These are phyloP conservation scores for Fusarium staphyleae DNA, from an alignment of 2,329 filamentous ascomycete species.

Conservation along the genomic window DNA sequence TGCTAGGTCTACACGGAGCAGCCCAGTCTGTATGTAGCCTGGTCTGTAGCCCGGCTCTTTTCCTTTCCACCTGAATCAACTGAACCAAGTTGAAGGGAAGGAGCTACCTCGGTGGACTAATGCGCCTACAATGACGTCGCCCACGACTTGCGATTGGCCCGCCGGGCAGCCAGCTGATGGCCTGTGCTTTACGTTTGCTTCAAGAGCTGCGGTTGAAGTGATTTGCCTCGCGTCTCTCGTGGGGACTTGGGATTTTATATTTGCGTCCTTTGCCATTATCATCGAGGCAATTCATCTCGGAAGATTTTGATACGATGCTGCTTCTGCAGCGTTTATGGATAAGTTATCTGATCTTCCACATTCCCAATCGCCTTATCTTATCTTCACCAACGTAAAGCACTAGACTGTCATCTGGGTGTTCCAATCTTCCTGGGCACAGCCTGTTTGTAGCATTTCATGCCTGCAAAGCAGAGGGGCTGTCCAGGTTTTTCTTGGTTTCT, in stretches of 20 bases:
- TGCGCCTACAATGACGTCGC: slow-evolving; percentile 28
- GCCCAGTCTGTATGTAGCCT: too few relatives aligned
- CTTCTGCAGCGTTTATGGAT: too few relatives aligned
- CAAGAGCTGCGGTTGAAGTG: too few relatives aligned
- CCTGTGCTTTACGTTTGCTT: slow-evolving; percentile 5
- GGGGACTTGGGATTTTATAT: too few relatives aligned
- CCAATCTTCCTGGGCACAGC: not conserved
- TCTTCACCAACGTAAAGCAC: not conserved
- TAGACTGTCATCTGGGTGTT: not conserved
- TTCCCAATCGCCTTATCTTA: too few relatives aligned
- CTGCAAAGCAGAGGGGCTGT: slow-evolving; percentile 15
- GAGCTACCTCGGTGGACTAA: slow-evolving; percentile 22
- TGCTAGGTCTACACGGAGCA: too few relatives aligned
- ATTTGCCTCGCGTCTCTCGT: too few relatives aligned
- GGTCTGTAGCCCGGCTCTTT: too few relatives aligned
- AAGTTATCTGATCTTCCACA: too few relatives aligned
- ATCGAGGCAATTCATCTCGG: too few relatives aligned
- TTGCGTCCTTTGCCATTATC: too few relatives aligned
- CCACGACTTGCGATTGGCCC: slow-evolving; percentile 24
- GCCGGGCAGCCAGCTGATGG: not conserved
- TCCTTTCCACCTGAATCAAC: slow-evolving; percentile 19
- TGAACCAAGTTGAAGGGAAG: slow-evolving; percentile 13
- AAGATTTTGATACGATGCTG: too few relatives aligned
- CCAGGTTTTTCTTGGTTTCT: slow-evolving; percentile 30
- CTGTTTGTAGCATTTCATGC: slow-evolving; percentile 2